Conservation (phyloP, 139 green algal species). For the Chlorella sp. region DNA sequence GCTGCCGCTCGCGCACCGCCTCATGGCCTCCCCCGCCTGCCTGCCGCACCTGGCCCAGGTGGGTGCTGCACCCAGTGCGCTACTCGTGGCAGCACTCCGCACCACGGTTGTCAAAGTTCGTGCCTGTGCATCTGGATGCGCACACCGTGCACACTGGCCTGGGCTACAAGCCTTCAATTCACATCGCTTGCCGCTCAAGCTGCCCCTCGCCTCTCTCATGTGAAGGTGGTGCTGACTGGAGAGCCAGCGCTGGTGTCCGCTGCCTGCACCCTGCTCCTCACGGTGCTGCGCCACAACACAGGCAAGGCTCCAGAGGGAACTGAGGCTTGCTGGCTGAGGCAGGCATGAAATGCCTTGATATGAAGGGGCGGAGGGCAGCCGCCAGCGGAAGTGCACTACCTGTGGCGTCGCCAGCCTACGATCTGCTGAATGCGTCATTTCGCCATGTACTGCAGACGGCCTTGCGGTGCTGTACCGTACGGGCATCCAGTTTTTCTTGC, state of each 20-base stretch:
- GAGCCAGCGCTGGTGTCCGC: conserved; percentile 83
- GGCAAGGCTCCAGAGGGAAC: not conserved
- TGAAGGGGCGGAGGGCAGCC: too few species aligned
- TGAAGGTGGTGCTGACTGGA: conserved; percentile 79
- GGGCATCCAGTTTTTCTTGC: conserved; percentile 87
- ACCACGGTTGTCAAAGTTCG: too few species aligned
- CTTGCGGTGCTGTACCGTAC: conserved; percentile 87
- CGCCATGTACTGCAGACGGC: conserved; percentile 47
- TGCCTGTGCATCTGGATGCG: too few species aligned
- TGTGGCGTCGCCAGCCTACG: too few species aligned
- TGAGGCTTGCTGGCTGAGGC: too few species aligned
- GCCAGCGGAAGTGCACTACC: too few species aligned
- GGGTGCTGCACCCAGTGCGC: not conserved
- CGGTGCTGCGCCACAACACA: conserved; percentile 69
- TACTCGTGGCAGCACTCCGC: not conserved
- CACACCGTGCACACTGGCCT: too few species aligned
- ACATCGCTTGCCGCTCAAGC: too few species aligned
- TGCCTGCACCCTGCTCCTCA: conserved; percentile 69
- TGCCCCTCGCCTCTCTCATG: not conserved
- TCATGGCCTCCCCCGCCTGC: conserved; percentile 69
- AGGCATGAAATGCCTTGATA: too few species aligned
- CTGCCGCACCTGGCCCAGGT: conserved; percentile 87
- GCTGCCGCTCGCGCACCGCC: conserved; percentile 76
- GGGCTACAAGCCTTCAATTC: too few species aligned
- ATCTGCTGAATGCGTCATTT: too few species aligned